Evolutionary conservation across 2,329 filamentous ascomycete species (phyloP), one percentile per base, ranked within the genome.

Genomic region (Fusarium xylarioides): DNA sequence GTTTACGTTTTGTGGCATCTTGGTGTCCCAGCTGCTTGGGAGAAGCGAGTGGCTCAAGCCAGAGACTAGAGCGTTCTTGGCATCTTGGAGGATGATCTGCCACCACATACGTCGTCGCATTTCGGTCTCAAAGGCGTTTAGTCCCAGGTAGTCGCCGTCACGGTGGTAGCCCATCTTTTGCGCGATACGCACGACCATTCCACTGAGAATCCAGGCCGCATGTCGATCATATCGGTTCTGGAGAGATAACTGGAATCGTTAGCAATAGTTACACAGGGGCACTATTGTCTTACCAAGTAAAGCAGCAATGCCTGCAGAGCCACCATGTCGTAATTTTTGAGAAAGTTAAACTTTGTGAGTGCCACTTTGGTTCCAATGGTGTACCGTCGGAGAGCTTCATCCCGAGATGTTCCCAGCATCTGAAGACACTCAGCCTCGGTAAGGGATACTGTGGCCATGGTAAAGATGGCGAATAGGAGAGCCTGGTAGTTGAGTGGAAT

Each of bases 41-140:
- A 89, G 80, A 59, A 87, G 80, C 15, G 86, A 85, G 70, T 87
- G 85, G 65, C 84, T 88, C 30, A 91, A 83, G 4, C 89, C 89
- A 9, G 89, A 90, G 64, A 88, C 82, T 64, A 90, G 80, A 46
- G 88, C 89, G 62, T 87, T 87, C 71, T 88, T 87, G 47, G 86
- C 83, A 69, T 91, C 89, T 58, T 89, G 83, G 62, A 91, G 82
- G 54, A 90, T 83, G 32, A 92, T 86, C 76, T 89, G 86, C 90
- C 89, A 91, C 91, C 91, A 93, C 26, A 92, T 83, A 11, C 91
- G 84, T 47, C 91, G 83, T n/a, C 90, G 86, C 85, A 92, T 92
- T 77, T 93, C 90, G 5, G 87, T 88, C 74, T 92, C 90, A 73
- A 91, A 91, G 0, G 90, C 88, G 0, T 86, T 83, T 4, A 92